phyloP scores from a whole-genome alignment of 2,329 filamentous ascomycete species.

The Acephala macrosclerotiorum region DNA sequence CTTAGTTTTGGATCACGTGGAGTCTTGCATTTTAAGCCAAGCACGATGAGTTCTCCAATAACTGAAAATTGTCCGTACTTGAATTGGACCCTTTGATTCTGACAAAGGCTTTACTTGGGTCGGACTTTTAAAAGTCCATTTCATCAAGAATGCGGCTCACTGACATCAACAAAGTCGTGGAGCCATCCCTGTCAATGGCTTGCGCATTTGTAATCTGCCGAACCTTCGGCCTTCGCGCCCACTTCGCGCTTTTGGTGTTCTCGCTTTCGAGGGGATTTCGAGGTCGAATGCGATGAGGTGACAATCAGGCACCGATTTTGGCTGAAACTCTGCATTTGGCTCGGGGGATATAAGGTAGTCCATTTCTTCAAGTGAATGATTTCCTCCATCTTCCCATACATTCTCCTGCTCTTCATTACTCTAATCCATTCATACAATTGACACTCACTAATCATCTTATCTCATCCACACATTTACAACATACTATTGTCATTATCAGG shows the following conservation, averaged over 20 bases:
- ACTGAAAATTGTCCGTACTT: background rate
- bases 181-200: background rate
- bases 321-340: background rate
- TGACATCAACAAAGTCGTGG: background rate
- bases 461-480: background rate
- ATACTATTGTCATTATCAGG: background rate
- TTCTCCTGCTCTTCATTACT: background rate
- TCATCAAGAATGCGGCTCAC: background rate
- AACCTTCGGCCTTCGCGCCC: constrained; percentile 1
- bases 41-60: too few species aligned
- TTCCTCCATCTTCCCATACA: constrained; percentile 9
- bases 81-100: background rate
- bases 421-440: background rate
- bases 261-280: constrained; percentile 10
- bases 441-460: background rate
- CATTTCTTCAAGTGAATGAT: background rate
- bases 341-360: constrained; percentile 18
- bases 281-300: constrained; percentile 14
- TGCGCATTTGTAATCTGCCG: background rate
- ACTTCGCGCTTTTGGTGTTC: background rate
- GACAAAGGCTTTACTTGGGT: background rate
- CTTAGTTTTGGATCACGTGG: background rate
- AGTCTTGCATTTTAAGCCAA: too few species aligned
- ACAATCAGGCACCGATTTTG: constrained; percentile 6
- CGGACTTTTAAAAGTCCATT: constrained; percentile 4